Percentiles rank a stretch among this genome's conserved stretches.
Evolutionary conservation across 2,329 filamentous ascomycete species (phyloP).

Genomic region (Colletotrichum higginsianum): DNA sequence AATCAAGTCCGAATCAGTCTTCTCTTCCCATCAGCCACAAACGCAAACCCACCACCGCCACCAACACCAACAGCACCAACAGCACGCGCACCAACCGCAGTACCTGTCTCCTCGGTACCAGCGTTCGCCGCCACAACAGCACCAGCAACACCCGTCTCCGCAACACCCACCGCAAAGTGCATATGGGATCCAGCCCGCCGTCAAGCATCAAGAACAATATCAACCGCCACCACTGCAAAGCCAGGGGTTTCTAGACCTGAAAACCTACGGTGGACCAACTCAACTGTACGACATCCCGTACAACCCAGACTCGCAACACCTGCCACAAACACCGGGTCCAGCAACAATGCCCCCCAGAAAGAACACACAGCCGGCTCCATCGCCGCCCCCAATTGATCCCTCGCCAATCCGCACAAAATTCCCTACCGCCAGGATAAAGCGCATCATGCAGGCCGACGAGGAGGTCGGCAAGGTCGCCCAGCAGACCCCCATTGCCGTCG

Average conservation of each 20-base stretch:
- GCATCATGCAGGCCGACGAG: constrained; percentile 99
- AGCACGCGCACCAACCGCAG: constrained; percentile 43
- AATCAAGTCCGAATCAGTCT: constrained; percentile 36
- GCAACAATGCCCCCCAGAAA: constrained; percentile 57
- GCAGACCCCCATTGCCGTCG: constrained; percentile 95
- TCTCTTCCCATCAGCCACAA: constrained; percentile 36
- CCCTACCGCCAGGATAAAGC: constrained; percentile 96
- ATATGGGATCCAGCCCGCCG: constrained; percentile 32
- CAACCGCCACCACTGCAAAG: constrained; percentile 34
- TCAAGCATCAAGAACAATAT: constrained; percentile 34
- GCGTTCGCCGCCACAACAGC: constrained; percentile 44
- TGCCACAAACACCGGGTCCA: constrained; percentile 41
- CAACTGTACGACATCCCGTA: constrained; percentile 38
- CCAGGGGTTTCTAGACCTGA: constrained; percentile 32
- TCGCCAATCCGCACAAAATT: constrained; percentile 95
- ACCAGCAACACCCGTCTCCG: constrained; percentile 45
- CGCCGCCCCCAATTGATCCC: constrained; percentile 64
- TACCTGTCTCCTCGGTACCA: constrained; percentile 45
- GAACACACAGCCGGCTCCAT: constrained; percentile 54
- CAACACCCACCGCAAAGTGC: constrained; percentile 40
- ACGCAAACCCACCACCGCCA: constrained; percentile 49
- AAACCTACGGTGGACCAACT: constrained; percentile 21
- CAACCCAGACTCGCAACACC: constrained; percentile 35
- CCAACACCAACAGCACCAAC: constrained; percentile 51
- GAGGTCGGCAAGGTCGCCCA: constrained; percentile 99